These are phyloP conservation scores for Asterionellopsis glacialis DNA, from an alignment of 108 stramenopile genomes.

Conservation along the genomic window DNA sequence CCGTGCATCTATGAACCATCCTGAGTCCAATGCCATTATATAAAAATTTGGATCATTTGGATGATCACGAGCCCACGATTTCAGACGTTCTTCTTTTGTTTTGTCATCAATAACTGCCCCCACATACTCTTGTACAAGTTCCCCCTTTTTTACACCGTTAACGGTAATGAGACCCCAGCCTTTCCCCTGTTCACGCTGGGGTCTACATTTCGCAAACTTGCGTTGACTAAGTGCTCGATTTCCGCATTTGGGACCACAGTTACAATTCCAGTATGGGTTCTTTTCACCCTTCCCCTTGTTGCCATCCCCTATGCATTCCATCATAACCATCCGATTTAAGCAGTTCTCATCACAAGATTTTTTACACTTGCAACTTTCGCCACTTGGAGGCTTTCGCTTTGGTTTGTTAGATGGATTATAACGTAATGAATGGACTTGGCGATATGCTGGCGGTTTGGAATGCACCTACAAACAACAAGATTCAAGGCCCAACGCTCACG, in stretches of 20 bases:
- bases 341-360: slow-evolving; percentile 75
- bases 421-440: slow-evolving; percentile 45
- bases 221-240: slow-evolving; percentile 73
- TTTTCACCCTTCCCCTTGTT: slow-evolving; percentile 30
- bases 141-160: slow-evolving; percentile 59
- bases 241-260: slow-evolving; percentile 68
- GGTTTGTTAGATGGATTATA: slow-evolving; percentile 51
- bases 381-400: slow-evolving; percentile 47
- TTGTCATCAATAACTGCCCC: slow-evolving; percentile 87
- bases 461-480: slow-evolving; percentile 29
- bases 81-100: slow-evolving; percentile 64
- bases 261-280: slow-evolving; percentile 70
- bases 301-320: slow-evolving; percentile 76
- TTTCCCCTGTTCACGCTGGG: slow-evolving; percentile 75
- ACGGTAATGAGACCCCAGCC: slow-evolving; percentile 87
- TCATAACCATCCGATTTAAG: slow-evolving; percentile 63
- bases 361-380: slow-evolving; percentile 59
- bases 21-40: slow-evolving; percentile 81
- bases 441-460: slow-evolving; percentile 65
- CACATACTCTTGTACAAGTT: slow-evolving; percentile 85
- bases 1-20: slow-evolving; percentile 90
- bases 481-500: no score
- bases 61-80: slow-evolving; percentile 63
- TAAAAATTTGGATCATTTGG: slow-evolving; percentile 94
- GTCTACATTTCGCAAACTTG: slow-evolving; percentile 55